A percentile compares a stretch with the other conserved stretches of the same genome.
These are phyloP conservation scores for Globisporangium emineosum DNA, from an alignment of 352 stramenopile species.

Conservation along the genomic window DNA sequence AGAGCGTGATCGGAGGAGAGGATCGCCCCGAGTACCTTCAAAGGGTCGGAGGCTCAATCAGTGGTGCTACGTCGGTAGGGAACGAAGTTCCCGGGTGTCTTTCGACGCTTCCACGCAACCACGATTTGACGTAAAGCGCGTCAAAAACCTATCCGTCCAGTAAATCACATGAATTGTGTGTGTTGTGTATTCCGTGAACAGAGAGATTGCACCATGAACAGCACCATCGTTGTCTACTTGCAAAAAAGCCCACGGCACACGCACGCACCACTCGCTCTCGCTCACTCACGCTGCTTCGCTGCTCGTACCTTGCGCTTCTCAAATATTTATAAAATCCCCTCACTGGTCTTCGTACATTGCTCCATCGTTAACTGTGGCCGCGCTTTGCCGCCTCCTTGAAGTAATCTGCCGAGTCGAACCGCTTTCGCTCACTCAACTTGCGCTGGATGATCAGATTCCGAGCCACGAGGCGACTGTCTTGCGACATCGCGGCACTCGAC, in stretches of 20 bases:
- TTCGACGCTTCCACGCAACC: too few relatives aligned
- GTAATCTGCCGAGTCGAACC: constrained; percentile 78
- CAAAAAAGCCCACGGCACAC: constrained; percentile 1
- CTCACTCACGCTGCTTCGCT: background rate
- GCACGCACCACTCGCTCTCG: background rate
- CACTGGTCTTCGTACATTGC: background rate
- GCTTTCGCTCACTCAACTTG: constrained; percentile 66
- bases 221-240: too few relatives aligned
- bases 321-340: constrained; percentile 6
- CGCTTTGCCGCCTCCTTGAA: constrained; percentile 48
- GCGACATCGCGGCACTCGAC: constrained; percentile 22
- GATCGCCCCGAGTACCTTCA: too few relatives aligned
- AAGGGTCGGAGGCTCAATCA: too few relatives aligned
- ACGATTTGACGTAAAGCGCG: too few relatives aligned
- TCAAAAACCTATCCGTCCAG: too few relatives aligned
- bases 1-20: too few relatives aligned
- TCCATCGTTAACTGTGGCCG: constrained; percentile 4
- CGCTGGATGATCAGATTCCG: constrained; percentile 65
- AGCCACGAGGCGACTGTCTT: constrained; percentile 39
- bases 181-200: too few relatives aligned
- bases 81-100: too few relatives aligned
- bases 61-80: too few relatives aligned
- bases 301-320: background rate
- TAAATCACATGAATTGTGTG: too few relatives aligned
- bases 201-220: too few relatives aligned